Evolutionary conservation across 2,329 filamentous ascomycete genomes (phyloP).

Genomic region (Penicillium sp.): DNA sequence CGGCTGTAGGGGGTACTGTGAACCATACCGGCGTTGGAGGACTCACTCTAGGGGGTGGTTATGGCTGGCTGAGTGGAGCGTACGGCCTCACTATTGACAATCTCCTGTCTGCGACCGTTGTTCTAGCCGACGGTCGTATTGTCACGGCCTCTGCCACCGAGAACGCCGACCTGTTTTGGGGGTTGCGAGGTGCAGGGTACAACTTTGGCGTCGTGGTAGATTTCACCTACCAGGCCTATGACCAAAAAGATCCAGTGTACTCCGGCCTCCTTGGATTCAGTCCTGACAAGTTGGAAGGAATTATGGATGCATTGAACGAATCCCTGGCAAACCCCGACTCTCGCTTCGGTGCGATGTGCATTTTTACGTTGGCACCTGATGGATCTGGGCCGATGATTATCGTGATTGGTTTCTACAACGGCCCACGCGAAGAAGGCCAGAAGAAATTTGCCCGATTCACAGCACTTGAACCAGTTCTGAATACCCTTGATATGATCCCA

Average conservation of each 20-base stretch:
- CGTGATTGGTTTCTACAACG: conserved; percentile 40
- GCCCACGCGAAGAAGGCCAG: conserved; percentile 38
- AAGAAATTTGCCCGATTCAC: conserved; percentile 40
- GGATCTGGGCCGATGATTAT: conserved; percentile 34
- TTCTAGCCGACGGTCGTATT: conserved; percentile 44
- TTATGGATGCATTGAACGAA: conserved; percentile 34
- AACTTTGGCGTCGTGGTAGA: conserved; percentile 50
- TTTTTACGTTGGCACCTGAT: conserved; percentile 33
- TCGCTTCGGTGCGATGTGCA: conserved; percentile 46
- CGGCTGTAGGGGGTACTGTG: conserved; percentile 62
- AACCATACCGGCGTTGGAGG: conserved; percentile 64
- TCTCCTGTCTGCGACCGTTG: conserved; percentile 42
- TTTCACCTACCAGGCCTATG: conserved; percentile 43
- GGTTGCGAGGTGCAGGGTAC: conserved; percentile 46
- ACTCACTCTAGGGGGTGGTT: conserved; percentile 59
- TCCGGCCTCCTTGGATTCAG: conserved; percentile 34
- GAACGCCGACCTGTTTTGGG: conserved; percentile 54
- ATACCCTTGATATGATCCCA: conserved; percentile 43
- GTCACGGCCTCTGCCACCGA: conserved; percentile 43
- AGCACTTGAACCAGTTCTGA: conserved; percentile 38
- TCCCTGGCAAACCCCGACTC: conserved; percentile 59
- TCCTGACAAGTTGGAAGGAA: conserved; percentile 25
- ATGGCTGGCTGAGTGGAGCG: conserved; percentile 56
- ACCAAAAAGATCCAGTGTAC: conserved; percentile 36
- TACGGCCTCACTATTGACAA: conserved; percentile 58